These are phyloP conservation scores for Trichoderma guizhouense DNA, from an alignment of 2,329 filamentous ascomycete genomes.

Conservation along the genomic window DNA sequence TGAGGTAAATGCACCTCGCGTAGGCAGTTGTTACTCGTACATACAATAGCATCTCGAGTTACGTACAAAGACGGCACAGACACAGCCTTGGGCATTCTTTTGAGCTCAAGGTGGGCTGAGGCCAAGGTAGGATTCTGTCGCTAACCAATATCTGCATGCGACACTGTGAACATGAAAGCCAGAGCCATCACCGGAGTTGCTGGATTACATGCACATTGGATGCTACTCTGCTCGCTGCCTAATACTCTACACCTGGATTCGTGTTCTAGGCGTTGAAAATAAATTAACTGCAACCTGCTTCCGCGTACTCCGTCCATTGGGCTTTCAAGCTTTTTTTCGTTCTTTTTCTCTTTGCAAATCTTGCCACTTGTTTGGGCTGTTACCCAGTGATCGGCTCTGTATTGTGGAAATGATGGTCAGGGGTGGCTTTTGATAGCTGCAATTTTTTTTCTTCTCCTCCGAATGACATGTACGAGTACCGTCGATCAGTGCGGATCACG, in stretches of 20 bases:
- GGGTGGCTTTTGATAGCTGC: background rate
- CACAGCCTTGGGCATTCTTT: background rate
- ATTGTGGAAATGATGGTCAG: conserved; percentile 16
- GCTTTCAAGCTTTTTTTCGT: background rate
- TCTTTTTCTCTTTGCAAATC: background rate
- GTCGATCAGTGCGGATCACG: conserved; percentile 11
- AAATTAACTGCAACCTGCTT: background rate
- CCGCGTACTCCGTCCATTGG: background rate
- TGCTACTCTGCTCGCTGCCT: conserved; percentile 1
- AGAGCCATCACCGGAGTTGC: background rate
- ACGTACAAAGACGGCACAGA: background rate
- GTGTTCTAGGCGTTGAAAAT: background rate
- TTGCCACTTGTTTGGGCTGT: background rate
- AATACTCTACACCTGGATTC: background rate
- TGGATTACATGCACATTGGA: background rate
- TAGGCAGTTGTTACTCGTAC: background rate
- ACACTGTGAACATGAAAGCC: background rate
- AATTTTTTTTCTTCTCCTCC: background rate
- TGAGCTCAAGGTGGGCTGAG: background rate
- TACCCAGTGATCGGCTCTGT: conserved; percentile 10
- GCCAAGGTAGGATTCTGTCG: background rate
- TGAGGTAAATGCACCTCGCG: background rate
- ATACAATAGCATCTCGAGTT: background rate
- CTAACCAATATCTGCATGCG: conserved; percentile 7
- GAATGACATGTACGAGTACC: background rate